Percentiles rank a stretch among this genome's conserved stretches.
Evolutionary conservation across 2,329 filamentous ascomycete species (phyloP).

Genomic region (Phyllosticta citribraziliensis): DNA sequence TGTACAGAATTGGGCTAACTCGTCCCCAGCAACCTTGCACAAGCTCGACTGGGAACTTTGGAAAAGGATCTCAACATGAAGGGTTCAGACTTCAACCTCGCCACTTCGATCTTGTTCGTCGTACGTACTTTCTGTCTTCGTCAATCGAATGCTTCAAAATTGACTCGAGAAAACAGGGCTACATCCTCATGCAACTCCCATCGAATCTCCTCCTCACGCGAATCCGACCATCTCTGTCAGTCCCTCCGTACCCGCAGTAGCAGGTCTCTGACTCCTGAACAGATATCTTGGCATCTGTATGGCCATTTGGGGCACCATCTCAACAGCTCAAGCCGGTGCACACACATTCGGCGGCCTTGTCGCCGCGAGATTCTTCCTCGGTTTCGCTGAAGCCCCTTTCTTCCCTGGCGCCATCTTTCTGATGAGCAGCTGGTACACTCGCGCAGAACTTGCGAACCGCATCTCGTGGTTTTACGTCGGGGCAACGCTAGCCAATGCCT

Average conservation of each 20-base stretch:
- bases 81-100: conserved; percentile 52
- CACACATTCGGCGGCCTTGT: conserved; percentile 35
- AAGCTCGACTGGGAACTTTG: conserved; percentile 37
- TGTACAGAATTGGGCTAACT: background rate
- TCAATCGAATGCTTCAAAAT: background rate
- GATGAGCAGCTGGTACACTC: conserved; percentile 18
- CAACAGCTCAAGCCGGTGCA: conserved; percentile 38
- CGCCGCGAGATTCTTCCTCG: conserved; percentile 40
- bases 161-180: conserved; percentile 25
- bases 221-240: conserved; percentile 38
- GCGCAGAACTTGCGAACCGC: conserved; percentile 9
- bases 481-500: conserved; percentile 12
- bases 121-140: background rate
- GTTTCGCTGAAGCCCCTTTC: conserved; percentile 38
- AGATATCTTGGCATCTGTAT: conserved; percentile 42
- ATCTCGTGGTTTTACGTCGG: conserved; percentile 12
- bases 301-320: conserved; percentile 32
- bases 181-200: conserved; percentile 52
- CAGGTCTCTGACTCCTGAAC: background rate
- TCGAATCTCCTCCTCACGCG: conserved; percentile 50
- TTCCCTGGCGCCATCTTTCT: conserved; percentile 16
- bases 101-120: conserved; percentile 52
- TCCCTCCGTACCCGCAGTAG: background rate
- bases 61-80: conserved; percentile 12
- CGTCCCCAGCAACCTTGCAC: conserved; percentile 59